Conservation (phyloP, 257 asterid genomes). For the Solanum habrochaites region DNA sequence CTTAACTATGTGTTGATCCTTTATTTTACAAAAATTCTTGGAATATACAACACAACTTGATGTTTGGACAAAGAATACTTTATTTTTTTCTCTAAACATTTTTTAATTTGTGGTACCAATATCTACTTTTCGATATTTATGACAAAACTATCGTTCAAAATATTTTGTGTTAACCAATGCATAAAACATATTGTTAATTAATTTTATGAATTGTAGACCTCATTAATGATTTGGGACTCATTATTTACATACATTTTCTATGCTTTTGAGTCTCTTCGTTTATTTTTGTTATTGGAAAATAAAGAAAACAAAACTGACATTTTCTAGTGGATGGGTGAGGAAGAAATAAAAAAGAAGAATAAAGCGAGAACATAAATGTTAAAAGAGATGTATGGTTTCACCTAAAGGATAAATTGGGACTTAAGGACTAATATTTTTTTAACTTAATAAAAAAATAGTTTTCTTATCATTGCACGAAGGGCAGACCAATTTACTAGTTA, state of each 20-base stretch:
- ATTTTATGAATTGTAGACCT: neutral
- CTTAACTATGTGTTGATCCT: neutral
- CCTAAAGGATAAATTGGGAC: too few relatives aligned
- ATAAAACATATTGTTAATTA: neutral
- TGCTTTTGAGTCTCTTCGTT: neutral
- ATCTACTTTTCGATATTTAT: neutral
- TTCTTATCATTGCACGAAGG: too few relatives aligned
- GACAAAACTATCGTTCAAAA: neutral
- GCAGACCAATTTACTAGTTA: too few relatives aligned
- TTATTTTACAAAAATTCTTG: neutral
- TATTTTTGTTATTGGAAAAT: too few relatives aligned
- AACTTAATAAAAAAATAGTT: too few relatives aligned
- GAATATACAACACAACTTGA: too few relatives aligned
- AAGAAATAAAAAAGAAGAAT: too few relatives aligned
- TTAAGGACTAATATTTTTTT: too few relatives aligned
- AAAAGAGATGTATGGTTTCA: too few relatives aligned
- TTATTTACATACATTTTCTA: neutral
- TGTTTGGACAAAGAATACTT: neutral
- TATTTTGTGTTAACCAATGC: neutral
- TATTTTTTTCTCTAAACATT: neutral
- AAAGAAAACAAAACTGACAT: too few relatives aligned
- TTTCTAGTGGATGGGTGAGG: too few relatives aligned
- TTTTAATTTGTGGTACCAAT: neutral
- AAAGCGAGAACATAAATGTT: too few relatives aligned
- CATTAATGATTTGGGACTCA: neutral